A percentile compares a stretch with the other conserved stretches of the same genome.
phyloP scores from a whole-genome alignment of 1,284 basidiomycete genomes.

The Porogramme epimiltina region DNA sequence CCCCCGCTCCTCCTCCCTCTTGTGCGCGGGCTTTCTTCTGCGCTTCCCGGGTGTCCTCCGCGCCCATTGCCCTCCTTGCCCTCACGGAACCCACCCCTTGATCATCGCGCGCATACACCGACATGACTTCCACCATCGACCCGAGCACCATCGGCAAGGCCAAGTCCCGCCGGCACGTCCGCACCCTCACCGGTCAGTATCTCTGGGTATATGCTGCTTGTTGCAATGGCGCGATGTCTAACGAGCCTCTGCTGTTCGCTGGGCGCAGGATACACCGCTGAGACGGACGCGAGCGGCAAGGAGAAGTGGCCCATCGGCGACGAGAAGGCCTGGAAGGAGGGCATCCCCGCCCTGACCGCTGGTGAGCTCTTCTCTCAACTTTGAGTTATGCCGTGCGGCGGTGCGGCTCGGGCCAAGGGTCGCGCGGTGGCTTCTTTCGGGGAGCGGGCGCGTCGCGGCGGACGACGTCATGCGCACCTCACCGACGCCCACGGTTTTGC shows the following conservation, averaged over 20 bases:
- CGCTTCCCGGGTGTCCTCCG: not conserved
- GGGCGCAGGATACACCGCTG: slow-evolving; percentile 66
- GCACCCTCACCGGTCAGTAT: slow-evolving; percentile 67
- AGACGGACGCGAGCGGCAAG: slow-evolving; percentile 72
- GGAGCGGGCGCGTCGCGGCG: not conserved
- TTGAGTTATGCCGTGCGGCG: slow-evolving; percentile 10
- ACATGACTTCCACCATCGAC: slow-evolving; percentile 61
- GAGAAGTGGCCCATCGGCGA: slow-evolving; percentile 88
- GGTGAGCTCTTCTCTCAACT: slow-evolving; percentile 41
- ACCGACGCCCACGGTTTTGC: too few relatives aligned
- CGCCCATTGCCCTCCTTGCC: not conserved
- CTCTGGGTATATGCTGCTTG: not conserved
- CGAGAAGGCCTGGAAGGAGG: slow-evolving; percentile 77
- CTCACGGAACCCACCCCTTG: not conserved
- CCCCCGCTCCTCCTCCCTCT: not conserved
- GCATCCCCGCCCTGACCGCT: slow-evolving; percentile 57
- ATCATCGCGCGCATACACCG: not conserved
- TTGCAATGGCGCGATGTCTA: slow-evolving; percentile 1
- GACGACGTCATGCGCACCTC: too few relatives aligned
- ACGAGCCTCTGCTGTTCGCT: too few relatives aligned
- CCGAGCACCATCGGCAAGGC: slow-evolving; percentile 56
- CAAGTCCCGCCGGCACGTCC: slow-evolving; percentile 59
- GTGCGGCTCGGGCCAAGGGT: slow-evolving; percentile 19
- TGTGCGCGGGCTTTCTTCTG: slow-evolving; percentile 1
- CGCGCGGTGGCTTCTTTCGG: not conserved